Percentiles rank a stretch among this genome's conserved stretches.
Evolutionary conservation across 495 filamentous ascomycete genomes (phyloP).

Genomic region (Entonaema liquescens): DNA sequence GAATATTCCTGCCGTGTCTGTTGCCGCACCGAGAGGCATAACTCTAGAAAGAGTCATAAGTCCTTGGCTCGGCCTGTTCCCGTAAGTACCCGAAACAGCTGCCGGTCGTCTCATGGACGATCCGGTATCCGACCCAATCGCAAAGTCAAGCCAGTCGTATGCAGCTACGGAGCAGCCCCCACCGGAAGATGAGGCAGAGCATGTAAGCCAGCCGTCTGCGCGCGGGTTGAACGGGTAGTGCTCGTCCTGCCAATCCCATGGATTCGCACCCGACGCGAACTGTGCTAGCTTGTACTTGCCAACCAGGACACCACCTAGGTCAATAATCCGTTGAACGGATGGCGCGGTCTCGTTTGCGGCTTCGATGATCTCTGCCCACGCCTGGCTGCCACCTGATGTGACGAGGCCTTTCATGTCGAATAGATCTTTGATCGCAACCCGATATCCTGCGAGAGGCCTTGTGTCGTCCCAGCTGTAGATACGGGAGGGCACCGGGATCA

Average conservation of each 20-base stretch:
- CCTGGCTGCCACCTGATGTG: constrained; percentile 62
- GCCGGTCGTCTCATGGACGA: background rate
- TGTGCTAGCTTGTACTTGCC: constrained; percentile 63
- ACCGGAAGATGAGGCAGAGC: constrained; percentile 52
- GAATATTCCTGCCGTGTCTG: constrained; percentile 59
- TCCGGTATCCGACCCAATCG: background rate
- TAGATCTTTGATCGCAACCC: constrained; percentile 64
- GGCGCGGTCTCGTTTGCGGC: background rate
- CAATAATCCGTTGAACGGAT: constrained; percentile 6
- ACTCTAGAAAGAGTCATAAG: constrained; percentile 42
- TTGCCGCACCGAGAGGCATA: constrained; percentile 55
- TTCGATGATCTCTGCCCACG: constrained; percentile 49
- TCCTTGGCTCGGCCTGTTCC: background rate
- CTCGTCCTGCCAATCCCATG: constrained; percentile 63
- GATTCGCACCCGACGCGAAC: constrained; percentile 61
- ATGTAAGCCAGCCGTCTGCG: constrained; percentile 57
- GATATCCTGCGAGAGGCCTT: constrained; percentile 37
- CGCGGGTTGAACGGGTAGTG: constrained; percentile 58
- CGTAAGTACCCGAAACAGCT: background rate
- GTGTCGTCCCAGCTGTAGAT: constrained; percentile 50
- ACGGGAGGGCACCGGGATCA: constrained; percentile 55
- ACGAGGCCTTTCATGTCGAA: constrained; percentile 61
- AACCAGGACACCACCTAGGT: constrained; percentile 60
- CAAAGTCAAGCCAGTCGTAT: background rate
- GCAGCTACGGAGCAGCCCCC: constrained; percentile 18